A percentile compares a stretch with the other conserved stretches of the same genome.
Conservation (phyloP, 768 basidiomycete genomes). For the Suillus hirtellus region DNA sequence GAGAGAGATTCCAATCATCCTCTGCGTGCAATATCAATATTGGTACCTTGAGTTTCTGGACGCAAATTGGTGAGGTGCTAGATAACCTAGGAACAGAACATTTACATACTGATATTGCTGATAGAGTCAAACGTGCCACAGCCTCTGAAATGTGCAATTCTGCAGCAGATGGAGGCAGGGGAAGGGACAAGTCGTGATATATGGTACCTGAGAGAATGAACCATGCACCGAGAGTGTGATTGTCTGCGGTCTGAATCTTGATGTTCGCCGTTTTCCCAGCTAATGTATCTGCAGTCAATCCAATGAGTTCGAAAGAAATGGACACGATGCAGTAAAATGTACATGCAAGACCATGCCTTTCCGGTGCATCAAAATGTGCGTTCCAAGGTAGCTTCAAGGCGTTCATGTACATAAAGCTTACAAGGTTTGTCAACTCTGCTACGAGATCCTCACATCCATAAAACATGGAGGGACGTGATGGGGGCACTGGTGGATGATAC, state of each 20-base stretch:
- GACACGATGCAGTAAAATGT: conserved; percentile 23
- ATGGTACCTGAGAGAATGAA: conserved; percentile 69
- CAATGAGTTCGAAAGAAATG: background rate
- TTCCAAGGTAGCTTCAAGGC: conserved; percentile 60
- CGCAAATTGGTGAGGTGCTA: conserved; percentile 1
- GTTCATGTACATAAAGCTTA: conserved; percentile 66
- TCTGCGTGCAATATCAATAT: conserved; percentile 74
- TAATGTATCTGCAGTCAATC: conserved; percentile 25
- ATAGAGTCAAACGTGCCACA: conserved; percentile 60
- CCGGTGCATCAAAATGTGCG: conserved; percentile 66
- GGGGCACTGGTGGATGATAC: no score
- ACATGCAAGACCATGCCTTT: conserved; percentile 83
- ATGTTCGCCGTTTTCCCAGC: conserved; percentile 80
- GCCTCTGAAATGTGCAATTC: conserved; percentile 52
- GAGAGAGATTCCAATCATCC: conserved; percentile 74
- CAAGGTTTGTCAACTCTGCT: no score
- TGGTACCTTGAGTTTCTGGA: conserved; percentile 64
- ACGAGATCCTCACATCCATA: no score
- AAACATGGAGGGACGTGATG: no score
- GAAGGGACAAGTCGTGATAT: conserved; percentile 51
- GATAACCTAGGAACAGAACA: background rate
- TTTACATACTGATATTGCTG: conserved; percentile 54
- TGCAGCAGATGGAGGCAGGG: conserved; percentile 37
- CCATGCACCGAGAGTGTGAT: conserved; percentile 83
- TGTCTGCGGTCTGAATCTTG: conserved; percentile 70